A percentile compares a stretch with the other conserved stretches of the same genome.
These are phyloP conservation scores for Globisporangium polare DNA, from an alignment of 352 stramenopile species.

Conservation along the genomic window DNA sequence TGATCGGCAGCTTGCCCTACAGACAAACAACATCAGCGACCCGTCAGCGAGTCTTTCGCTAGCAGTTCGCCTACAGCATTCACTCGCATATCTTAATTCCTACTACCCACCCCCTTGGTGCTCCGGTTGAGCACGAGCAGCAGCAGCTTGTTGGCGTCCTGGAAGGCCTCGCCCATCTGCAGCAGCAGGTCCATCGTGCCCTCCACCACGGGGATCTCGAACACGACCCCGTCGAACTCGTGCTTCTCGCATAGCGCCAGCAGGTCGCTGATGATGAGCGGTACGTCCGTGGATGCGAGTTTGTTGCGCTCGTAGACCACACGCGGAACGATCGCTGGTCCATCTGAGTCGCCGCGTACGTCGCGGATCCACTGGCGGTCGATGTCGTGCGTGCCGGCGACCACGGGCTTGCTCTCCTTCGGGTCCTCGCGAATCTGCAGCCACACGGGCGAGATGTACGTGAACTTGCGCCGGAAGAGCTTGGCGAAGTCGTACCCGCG, in stretches of 20 bases:
- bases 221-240: conserved; percentile 67
- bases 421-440: conserved; percentile 65
- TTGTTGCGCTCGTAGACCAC: conserved; percentile 78
- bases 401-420: conserved; percentile 33
- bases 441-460: conserved; percentile 79
- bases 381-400: conserved; percentile 74
- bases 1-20: conserved; percentile 48
- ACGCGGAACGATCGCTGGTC: conserved; percentile 59
- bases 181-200: conserved; percentile 62
- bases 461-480: conserved; percentile 68
- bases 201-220: conserved; percentile 67
- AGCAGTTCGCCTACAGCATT: background rate
- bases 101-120: conserved; percentile 36
- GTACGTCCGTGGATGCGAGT: conserved; percentile 44
- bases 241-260: conserved; percentile 34
- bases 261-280: conserved; percentile 50
- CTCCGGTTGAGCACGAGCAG: conserved; percentile 63
- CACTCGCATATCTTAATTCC: no score
- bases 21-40: background rate
- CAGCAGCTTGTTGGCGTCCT: conserved; percentile 44
- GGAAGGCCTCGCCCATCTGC: conserved; percentile 48
- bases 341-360: conserved; percentile 26
- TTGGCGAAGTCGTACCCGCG: conserved; percentile 74
- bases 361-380: conserved; percentile 51
- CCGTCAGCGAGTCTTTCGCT: no score